Evolutionary conservation across 495 filamentous ascomycete species (phyloP).

Genomic region (Penicillium fimorum): DNA sequence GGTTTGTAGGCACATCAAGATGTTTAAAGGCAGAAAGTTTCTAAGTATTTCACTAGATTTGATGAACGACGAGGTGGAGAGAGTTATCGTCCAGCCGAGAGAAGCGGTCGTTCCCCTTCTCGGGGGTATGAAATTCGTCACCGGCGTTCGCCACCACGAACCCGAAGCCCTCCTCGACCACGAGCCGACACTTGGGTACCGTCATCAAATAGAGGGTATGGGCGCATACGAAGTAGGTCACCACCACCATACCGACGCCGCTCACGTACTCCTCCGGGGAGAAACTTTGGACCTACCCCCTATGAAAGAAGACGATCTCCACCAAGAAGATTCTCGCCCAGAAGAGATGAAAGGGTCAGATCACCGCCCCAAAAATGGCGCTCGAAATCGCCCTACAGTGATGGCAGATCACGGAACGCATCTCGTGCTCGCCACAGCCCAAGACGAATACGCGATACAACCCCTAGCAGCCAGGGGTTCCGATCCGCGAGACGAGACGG

Average conservation of each 20-base stretch:
- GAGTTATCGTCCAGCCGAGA: conserved; percentile 51
- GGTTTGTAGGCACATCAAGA: conserved; percentile 27
- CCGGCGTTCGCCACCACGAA: conserved; percentile 41
- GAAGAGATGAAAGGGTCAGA: conserved; percentile 45
- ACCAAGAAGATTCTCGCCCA: conserved; percentile 45
- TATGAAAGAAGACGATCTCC: conserved; percentile 43
- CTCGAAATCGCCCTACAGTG: conserved; percentile 45
- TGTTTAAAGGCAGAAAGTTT: conserved; percentile 1
- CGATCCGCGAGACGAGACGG: conserved; percentile 29
- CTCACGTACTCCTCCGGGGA: conserved; percentile 45
- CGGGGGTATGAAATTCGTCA: conserved; percentile 41
- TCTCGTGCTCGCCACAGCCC: conserved; percentile 35
- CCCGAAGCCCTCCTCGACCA: conserved; percentile 33
- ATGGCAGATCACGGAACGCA: conserved; percentile 33
- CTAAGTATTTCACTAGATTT: conserved; percentile 37
- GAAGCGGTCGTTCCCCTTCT: conserved; percentile 36
- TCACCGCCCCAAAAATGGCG: conserved; percentile 45
- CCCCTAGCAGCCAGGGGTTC: conserved; percentile 30
- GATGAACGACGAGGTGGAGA: conserved; percentile 55
- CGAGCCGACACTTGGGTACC: conserved; percentile 52
- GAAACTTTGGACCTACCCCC: conserved; percentile 33
- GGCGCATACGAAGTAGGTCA: conserved; percentile 46
- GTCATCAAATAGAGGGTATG: conserved; percentile 34
- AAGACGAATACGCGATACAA: conserved; percentile 35
- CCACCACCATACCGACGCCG: conserved; percentile 43